Conservation (phyloP, 2,329 filamentous ascomycete genomes). For the Pseudogymnoascus destructans region DNA sequence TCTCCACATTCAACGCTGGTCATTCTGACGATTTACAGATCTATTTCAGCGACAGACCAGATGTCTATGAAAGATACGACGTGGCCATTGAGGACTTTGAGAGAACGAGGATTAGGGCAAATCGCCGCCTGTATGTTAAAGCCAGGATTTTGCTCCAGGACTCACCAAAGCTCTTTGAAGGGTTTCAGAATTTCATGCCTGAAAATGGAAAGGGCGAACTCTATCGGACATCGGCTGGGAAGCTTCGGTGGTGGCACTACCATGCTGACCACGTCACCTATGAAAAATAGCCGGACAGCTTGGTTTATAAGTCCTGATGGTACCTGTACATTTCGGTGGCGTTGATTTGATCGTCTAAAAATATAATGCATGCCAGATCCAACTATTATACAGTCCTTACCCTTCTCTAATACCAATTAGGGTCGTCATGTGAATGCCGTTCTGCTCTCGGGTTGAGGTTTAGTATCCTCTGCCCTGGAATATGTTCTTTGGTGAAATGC, state of each 20-base stretch:
- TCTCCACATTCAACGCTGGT: not conserved
- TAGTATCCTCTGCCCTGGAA: constrained; percentile 44
- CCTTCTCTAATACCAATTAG: constrained; percentile 41
- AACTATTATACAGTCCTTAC: not conserved
- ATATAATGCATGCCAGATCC: not conserved
- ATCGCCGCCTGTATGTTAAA: not conserved
- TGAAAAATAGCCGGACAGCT: not conserved
- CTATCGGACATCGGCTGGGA: not conserved
- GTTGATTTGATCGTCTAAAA: not conserved
- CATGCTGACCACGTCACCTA: not conserved
- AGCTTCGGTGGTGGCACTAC: not conserved
- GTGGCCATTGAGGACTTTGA: not conserved
- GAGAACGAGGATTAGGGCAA: not conserved
- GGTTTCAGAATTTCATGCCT: not conserved
- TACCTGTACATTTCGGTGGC: not conserved
- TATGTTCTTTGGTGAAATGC: constrained; percentile 37
- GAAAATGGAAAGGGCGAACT: not conserved
- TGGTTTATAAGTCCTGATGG: not conserved
- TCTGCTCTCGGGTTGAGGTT: constrained; percentile 44
- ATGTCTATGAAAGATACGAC: not conserved
- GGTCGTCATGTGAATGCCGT: constrained; percentile 39
- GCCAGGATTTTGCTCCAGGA: not conserved
- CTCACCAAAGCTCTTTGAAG: not conserved
- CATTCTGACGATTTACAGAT: not conserved
- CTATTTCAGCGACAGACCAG: not conserved